Percentiles rank a stretch among this genome's conserved stretches.
Conservation (phyloP, 78 protist species). For the Mastigamoeba balamuthi region DNA sequence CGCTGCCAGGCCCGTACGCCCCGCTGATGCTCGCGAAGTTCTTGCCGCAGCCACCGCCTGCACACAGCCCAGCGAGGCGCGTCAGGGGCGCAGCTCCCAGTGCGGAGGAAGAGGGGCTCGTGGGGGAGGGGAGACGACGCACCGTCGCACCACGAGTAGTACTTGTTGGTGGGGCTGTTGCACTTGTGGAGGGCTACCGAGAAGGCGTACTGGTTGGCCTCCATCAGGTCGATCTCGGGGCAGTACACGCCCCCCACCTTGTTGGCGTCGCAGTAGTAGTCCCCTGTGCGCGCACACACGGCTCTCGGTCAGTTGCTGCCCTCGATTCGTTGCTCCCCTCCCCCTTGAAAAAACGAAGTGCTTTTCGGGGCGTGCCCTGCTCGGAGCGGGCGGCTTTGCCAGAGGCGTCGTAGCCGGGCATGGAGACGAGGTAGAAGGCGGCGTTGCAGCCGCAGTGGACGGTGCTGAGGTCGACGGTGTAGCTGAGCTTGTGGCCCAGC, state of each 20-base stretch:
- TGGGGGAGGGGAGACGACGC: no score
- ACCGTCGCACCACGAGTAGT: neutral
- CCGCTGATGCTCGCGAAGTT: neutral
- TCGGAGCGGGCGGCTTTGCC: no score
- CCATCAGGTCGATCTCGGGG: neutral
- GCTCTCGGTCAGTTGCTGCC: no score
- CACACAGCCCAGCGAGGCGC: no score
- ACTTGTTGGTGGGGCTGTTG: neutral
- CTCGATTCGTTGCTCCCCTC: no score
- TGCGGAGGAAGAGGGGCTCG: no score
- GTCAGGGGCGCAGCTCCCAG: no score
- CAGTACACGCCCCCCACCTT: neutral
- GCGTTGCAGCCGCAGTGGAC: neutral
- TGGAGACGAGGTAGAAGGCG: neutral
- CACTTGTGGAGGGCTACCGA: neutral
- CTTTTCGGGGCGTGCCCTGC: no score
- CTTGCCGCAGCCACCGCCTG: neutral
- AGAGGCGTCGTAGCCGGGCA: neutral
- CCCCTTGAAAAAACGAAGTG: no score
- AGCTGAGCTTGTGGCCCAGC: neutral
- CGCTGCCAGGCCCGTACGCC: neutral
- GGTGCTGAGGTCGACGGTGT: neutral
- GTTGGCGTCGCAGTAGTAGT: neutral
- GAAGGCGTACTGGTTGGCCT: neutral
- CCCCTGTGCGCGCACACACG: no score